Evolutionary conservation across 495 filamentous ascomycete species (phyloP).

Genomic region (Sphaerosporella brunnea): DNA sequence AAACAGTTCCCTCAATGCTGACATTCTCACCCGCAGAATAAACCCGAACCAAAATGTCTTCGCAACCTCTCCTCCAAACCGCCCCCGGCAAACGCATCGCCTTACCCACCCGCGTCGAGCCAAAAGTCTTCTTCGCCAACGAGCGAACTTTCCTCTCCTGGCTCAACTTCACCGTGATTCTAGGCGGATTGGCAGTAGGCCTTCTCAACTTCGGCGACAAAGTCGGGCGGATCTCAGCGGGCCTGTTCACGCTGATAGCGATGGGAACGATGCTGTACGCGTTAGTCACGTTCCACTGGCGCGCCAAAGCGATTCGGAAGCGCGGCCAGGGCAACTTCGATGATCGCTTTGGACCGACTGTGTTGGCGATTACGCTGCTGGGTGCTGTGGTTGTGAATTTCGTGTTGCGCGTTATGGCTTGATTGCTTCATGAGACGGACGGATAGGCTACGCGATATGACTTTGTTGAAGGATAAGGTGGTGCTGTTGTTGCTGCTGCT

Average conservation of each 20-base stretch:
- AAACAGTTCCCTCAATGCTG: neutral
- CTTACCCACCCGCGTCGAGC: slow-evolving; percentile 91
- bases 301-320: slow-evolving; percentile 77
- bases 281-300: slow-evolving; percentile 87
- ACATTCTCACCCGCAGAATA: neutral
- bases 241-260: slow-evolving; percentile 82
- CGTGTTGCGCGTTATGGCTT: slow-evolving; percentile 57
- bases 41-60: slow-evolving; percentile 69
- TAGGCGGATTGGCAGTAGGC: slow-evolving; percentile 85
- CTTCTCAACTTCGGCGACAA: slow-evolving; percentile 96
- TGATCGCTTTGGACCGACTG: slow-evolving; percentile 79
- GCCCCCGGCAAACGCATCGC: slow-evolving; percentile 96
- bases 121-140: slow-evolving; percentile 96
- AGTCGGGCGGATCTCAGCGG: slow-evolving; percentile 77
- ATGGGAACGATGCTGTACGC: slow-evolving; percentile 95
- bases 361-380: slow-evolving; percentile 67
- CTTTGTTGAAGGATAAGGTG: neutral
- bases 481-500: neutral
- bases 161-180: slow-evolving; percentile 95
- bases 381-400: slow-evolving; percentile 88
- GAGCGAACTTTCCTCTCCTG: slow-evolving; percentile 97
- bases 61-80: slow-evolving; percentile 81
- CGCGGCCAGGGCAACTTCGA: slow-evolving; percentile 91
- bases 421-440: slow-evolving; percentile 18
- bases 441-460: neutral